These are phyloP conservation scores for Entomortierella lignicola DNA, from an alignment of 192 early-diverging fungal genomes.

Conservation along the genomic window DNA sequence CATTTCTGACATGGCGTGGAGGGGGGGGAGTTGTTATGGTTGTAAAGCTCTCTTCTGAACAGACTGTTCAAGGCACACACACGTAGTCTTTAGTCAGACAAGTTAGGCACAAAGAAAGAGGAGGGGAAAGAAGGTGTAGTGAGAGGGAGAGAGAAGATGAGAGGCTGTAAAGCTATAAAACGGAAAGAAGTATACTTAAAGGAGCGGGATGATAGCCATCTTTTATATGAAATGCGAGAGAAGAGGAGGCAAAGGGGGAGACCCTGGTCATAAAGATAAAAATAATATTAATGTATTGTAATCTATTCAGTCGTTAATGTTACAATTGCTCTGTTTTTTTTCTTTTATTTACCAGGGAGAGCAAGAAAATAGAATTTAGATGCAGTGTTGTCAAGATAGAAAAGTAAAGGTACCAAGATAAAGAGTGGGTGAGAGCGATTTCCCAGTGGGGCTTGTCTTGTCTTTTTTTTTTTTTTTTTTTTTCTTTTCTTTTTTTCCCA, in stretches of 20 bases:
- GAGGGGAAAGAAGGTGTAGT: background rate
- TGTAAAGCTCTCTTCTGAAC: constrained; percentile 26
- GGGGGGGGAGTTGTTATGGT: background rate
- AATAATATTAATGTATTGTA: background rate
- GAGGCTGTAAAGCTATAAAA: background rate
- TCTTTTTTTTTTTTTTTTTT: too few species aligned
- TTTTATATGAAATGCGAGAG: constrained; percentile 19
- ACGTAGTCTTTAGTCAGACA: constrained; percentile 31
- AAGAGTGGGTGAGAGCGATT: background rate
- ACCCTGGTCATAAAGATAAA: background rate
- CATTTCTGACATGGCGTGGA: constrained; percentile 30
- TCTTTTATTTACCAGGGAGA: constrained; percentile 3
- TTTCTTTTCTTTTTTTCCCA: too few species aligned
- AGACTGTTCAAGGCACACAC: constrained; percentile 29
- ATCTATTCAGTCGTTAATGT: background rate
- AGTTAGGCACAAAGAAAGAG: constrained; percentile 15
- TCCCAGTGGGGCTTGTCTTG: too few species aligned
- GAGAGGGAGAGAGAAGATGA: constrained; percentile 5
- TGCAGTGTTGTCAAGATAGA: constrained; percentile 3
- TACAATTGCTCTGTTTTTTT: background rate
- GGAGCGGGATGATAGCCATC: background rate
- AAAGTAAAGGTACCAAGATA: background rate
- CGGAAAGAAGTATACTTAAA: background rate
- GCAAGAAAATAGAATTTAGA: background rate
- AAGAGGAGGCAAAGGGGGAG: background rate